A percentile compares a stretch with the other conserved stretches of the same genome.
phyloP scores from a whole-genome alignment of 1,139 yeast species.

The Diutina catenulata region DNA sequence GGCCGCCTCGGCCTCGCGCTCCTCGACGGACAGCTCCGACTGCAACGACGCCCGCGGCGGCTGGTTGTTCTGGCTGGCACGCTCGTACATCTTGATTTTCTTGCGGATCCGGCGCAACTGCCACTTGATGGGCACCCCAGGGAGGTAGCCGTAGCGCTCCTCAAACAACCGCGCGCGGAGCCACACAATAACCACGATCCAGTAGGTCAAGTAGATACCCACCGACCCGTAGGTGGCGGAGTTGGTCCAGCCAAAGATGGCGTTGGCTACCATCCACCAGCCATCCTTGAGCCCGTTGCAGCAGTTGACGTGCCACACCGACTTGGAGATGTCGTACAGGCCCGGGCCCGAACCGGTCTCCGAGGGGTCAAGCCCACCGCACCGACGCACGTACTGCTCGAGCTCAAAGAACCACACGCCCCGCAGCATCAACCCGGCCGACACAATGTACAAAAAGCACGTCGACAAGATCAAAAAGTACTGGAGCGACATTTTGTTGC shows the following conservation, averaged over 20 bases:
- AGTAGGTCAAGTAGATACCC: constrained; percentile 60
- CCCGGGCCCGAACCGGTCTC: constrained; percentile 13
- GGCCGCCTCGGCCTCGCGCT: constrained; percentile 8
- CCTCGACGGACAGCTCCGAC: constrained; percentile 6
- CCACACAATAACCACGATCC: constrained; percentile 49
- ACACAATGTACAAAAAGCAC: constrained; percentile 11
- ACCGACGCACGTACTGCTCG: constrained; percentile 10
- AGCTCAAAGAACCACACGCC: constrained; percentile 13
- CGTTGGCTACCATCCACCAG: constrained; percentile 14
- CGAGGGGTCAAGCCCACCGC: constrained; percentile 11
- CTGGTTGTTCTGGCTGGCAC: too few species aligned
- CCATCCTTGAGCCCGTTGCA: constrained; percentile 12
- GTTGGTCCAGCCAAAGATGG: constrained; percentile 85
- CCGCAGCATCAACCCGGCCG: constrained; percentile 12
- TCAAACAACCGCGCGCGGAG: constrained; percentile 37
- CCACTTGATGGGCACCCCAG: constrained; percentile 47
- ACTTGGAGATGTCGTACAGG: constrained; percentile 10
- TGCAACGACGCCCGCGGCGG: too few species aligned
- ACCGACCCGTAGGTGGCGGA: constrained; percentile 92
- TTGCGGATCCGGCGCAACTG: constrained; percentile 47
- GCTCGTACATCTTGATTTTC: constrained; percentile 20
- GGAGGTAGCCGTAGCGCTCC: constrained; percentile 53
- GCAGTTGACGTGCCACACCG: constrained; percentile 14
- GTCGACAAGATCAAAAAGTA: constrained; percentile 12
- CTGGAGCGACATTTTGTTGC: constrained; percentile 12